phyloP scores from a whole-genome alignment of 345 rosid genomes.

The Eucalyptus cloeziana region DNA sequence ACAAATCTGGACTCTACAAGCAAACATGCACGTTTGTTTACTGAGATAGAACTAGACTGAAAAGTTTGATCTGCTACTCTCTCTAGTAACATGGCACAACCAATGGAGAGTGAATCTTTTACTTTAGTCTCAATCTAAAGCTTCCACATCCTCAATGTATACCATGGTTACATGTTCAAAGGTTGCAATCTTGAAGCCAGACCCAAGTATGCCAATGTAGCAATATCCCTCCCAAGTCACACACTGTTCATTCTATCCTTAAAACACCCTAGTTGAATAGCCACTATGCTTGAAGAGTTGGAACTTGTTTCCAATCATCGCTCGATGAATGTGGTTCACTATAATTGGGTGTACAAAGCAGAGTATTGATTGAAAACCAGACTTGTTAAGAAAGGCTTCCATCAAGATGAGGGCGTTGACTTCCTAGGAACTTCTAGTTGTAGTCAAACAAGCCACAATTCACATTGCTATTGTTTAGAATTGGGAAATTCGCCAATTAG shows the following conservation, averaged over 20 bases:
- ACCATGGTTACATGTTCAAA: neutral
- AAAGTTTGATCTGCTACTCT: neutral
- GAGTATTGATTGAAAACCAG: neutral
- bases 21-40: neutral
- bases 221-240: neutral
- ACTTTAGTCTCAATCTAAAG: neutral
- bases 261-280: neutral
- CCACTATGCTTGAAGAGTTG: neutral
- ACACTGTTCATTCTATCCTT: neutral
- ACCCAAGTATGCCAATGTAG: neutral
- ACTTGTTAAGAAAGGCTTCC: neutral
- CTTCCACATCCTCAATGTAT: neutral
- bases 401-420: neutral
- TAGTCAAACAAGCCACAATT: neutral
- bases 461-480: neutral
- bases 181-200: neutral
- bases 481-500: neutral
- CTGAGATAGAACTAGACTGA: neutral
- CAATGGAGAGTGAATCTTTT: neutral
- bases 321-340: neutral
- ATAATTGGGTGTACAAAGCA: neutral
- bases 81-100: neutral
- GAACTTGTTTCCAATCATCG: neutral
- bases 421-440: neutral
- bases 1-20: neutral